Base-by-base conservation (phyloP, 495 filamentous ascomycete genomes). In the Daldinia bambusicola region DNA sequence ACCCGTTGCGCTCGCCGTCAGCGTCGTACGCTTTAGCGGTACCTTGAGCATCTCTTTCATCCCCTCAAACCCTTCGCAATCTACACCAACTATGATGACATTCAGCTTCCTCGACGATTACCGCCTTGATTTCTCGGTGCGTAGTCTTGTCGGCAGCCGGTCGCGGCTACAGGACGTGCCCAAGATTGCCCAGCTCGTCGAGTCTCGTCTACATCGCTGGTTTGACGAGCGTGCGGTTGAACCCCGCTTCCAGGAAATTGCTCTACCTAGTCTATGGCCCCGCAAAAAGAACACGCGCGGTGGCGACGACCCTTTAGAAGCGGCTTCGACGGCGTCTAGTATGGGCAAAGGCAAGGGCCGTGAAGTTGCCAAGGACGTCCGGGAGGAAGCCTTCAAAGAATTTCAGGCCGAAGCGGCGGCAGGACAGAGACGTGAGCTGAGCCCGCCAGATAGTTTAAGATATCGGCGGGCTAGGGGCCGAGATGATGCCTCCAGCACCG, bases 91-190 rank as follows among this genome's bases (percentile, higher is more conserved):
- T 31, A 95, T 92, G 69, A 90, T 99, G 72, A 91, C 92, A 1
- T 98, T 99, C 76, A 93, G 91, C 16, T 99, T 99, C 79, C 88
- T 97, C 9, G 93, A 96, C 60, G 95, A 98, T 78, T 99, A 99
- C 81, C 85, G 95, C 2, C 89, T 99, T 14, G 95, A 98, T 75
- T 90, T 99, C 43, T 92, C 89, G 9, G 93, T 97, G 31, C 89
- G 93, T 53, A 95, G 92, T 43, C 87, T 98, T 22, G 89, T 99
- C n/a, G 95, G 95, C 34, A 95, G 92, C 34, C 89, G 96, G 32
- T 93, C 90, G 38, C 84, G 96, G 18, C 82, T 99, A 10, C 95
- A 98, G 77, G 96, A 99, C 81, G 93, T 99, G 12, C 95, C 95
- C 10, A 99, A 99, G 78, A 96, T 99, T 55, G 96, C 96, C 0